Evolutionary conservation across 2,329 filamentous ascomycete species (phyloP), one percentile per base, ranked within the genome.

Genomic region (Neocatenulostroma microsporum): DNA sequence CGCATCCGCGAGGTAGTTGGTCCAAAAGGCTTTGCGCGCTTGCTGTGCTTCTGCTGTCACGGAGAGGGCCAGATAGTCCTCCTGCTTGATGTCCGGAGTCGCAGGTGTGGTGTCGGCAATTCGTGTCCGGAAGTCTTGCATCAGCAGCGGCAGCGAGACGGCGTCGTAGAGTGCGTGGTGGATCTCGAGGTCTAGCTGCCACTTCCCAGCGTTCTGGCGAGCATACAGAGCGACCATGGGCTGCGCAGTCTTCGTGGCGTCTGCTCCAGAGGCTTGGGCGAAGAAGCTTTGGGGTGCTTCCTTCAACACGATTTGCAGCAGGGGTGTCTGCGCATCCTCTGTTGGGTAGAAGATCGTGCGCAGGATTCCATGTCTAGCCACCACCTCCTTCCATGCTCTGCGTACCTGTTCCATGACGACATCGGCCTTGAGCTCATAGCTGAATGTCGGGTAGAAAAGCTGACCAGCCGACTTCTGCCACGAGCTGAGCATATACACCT

Each of bases 111-210:
- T 14, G 18, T 34, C 40, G 49, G 62, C 61, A 57, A 78, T 23
- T 3, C 66, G 45, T 4, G 50, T 43, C 42, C 69, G 58, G 10
- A 81, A 61, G 26, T 72, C 61, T 11, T 69, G 54, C 15, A 86
- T 63, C 5, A 94, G 62, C 1, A 70, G 55, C 1, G 79, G 74
- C 4, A 95, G 65, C 49, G 84, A 91, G 41, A 93, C 70, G 5
- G 80, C 87, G 56, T 95, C 89, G 54, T 95, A 96, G 0, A 95
- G 67, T 0, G 84, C 83, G 56, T 96, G 88, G 45, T 94, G 87
- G 4, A 95, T 80, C 18, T 68, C 65, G 2, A 72, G 62, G 30
- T 62, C 47, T 29, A 69, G 38, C 6, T 31, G 29, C 34, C 39
- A 51, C 10, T 37, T 40, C 8, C 44, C 37, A 3, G 46, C 36